These are phyloP conservation scores for Rhizophagus sp. DNA, from an alignment of 192 early-diverging fungal genomes.

Conservation along the genomic window DNA sequence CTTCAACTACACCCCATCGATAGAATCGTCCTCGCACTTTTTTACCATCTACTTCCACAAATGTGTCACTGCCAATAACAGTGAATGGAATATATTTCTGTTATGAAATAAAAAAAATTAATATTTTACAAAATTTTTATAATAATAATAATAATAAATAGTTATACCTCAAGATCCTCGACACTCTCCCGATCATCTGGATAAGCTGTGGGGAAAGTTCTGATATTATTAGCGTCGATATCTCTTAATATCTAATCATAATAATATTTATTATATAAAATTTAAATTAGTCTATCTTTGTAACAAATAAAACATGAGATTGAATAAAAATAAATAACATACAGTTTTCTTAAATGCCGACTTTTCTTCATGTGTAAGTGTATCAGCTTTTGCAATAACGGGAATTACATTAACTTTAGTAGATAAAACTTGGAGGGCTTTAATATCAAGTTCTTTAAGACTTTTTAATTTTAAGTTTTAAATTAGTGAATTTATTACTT, in stretches of 20 bases:
- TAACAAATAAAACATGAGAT: not conserved
- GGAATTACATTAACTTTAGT: constrained; percentile 82
- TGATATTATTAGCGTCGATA: constrained; percentile 64
- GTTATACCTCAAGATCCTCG: constrained; percentile 59
- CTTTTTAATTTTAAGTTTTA: constrained; percentile 29
- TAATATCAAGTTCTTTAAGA: constrained; percentile 60
- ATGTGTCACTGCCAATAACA: constrained; percentile 78
- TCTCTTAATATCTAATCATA: constrained; percentile 58
- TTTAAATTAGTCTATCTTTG: not conserved
- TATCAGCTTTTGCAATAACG: constrained; percentile 82
- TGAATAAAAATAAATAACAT: constrained; percentile 27
- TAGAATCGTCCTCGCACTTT: constrained; percentile 72
- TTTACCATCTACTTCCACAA: constrained; percentile 59
- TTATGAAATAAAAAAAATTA: not conserved
- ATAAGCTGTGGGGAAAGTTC: constrained; percentile 72
- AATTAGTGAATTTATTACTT: not conserved
- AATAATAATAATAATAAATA: not conserved
- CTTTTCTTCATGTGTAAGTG: constrained; percentile 66
- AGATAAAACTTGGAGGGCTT: constrained; percentile 67
- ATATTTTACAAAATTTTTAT: not conserved
- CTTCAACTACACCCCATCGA: constrained; percentile 81
- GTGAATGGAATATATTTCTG: constrained; percentile 78
- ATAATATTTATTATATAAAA: not conserved
- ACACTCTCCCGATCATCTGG: constrained; percentile 70
- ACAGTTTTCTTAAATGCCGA: constrained; percentile 64